Base-by-base conservation (phyloP, 192 early-diverging fungal genomes). In the Umbelopsis ramanniana region DNA sequence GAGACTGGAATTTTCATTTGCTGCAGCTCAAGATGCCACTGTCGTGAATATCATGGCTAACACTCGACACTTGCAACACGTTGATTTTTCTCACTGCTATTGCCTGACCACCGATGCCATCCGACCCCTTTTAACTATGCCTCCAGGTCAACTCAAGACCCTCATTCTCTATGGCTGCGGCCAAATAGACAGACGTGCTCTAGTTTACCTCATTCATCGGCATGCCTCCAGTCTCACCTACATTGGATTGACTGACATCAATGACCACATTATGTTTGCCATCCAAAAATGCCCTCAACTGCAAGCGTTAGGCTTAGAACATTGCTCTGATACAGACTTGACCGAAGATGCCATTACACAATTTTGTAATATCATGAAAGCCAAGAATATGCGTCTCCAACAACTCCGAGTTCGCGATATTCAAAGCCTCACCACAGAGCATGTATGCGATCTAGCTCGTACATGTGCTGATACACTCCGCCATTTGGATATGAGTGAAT, bases 31-130 rank as follows among this genome's bases (percentile, higher is more conserved):
- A 53, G 72, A 74, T 67, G 23, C 26, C 5, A 70, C 72, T 17
- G 63, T 78, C 3, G 46, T 19, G 21, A 47, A 45, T 2, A 74
- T 78, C 23, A 71, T 78, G 23, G 40, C 55, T 10, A 38, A 53
- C 3, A 73, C 68, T 43, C 68, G 57, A 22, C 43, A 68, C 46
- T 66, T 78, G 67, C 52, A 72, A 12, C 73, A 73, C 23, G 45
- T 78, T 4, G 72, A 78, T 43, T 33, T 78, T 14, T 78, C 76
- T 26, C 76, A 74, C 43, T 78, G 76, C 24, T 78, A 78, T 21
- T 68, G 72, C 38, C 48, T 78, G 22, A 74, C 76, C 11, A 73
- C 76, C 6, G 69, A 78, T 23, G 76, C 76, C 23, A 78, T 78
- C 29, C 68, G 52, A 21, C 76, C 76, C 1, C 38, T 78, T 4